These are phyloP conservation scores for Heteromeles arbutifolia DNA, from an alignment of 306 rosid species.

Conservation along the genomic window DNA sequence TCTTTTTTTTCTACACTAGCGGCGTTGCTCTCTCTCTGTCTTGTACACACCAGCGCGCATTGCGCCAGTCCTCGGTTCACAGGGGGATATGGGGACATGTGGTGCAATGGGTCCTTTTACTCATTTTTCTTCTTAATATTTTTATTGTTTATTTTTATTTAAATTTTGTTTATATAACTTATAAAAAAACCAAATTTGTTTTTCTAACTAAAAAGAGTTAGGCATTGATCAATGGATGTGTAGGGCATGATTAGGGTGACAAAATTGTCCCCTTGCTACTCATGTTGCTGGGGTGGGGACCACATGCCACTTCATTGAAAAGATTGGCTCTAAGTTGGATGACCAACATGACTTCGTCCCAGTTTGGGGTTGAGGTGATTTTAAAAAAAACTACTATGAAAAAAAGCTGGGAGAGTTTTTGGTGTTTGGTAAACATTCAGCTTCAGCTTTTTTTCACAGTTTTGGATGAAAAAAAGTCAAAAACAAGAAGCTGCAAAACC, in stretches of 20 bases:
- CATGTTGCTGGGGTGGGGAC: neutral
- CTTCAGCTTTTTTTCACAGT: no score
- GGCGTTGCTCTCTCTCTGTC: neutral
- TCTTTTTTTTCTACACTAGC: neutral
- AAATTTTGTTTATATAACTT: neutral
- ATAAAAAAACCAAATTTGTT: no score
- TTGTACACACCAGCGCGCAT: constrained; percentile 4
- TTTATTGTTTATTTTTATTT: neutral
- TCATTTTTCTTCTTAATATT: neutral
- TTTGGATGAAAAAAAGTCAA: no score
- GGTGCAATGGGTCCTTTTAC: neutral
- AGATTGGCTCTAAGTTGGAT: neutral
- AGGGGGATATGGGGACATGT: neutral
- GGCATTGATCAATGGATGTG: neutral
- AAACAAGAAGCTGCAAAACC: no score
- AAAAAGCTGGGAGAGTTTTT: no score
- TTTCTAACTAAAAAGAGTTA: neutral
- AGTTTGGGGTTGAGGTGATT: no score
- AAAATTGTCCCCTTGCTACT: constrained; percentile 2
- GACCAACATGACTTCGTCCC: constrained; percentile 21
- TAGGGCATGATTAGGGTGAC: constrained; percentile 22
- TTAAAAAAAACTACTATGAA: no score
- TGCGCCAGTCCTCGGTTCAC: neutral
- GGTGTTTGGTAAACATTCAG: no score
- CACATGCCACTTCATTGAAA: neutral